A percentile compares a stretch with the other conserved stretches of the same genome.
phyloP scores from a whole-genome alignment of 495 filamentous ascomycete species.

The Collariella sp. region DNA sequence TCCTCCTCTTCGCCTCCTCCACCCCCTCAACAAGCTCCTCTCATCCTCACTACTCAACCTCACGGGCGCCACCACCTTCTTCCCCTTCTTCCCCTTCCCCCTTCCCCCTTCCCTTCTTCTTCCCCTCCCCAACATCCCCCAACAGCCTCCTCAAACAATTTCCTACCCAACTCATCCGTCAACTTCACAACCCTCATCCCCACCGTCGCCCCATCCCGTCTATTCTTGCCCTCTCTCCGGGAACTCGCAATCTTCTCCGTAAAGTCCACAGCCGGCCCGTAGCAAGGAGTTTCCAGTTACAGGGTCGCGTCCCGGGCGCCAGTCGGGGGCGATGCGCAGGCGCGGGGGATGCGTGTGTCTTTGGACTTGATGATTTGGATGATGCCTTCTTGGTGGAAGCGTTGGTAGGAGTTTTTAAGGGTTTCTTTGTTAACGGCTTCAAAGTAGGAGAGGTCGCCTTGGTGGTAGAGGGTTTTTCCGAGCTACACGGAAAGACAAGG shows the following conservation, averaged over 20 bases:
- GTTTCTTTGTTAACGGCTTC: slow-evolving; percentile 98
- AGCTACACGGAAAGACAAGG: slow-evolving; percentile 46
- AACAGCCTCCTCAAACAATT: slow-evolving; percentile 40
- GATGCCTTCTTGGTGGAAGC: slow-evolving; percentile 87
- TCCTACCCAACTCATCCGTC: slow-evolving; percentile 50
- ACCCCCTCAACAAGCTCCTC: slow-evolving; percentile 23
- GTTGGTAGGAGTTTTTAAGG: slow-evolving; percentile 81
- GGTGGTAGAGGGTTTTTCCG: slow-evolving; percentile 94
- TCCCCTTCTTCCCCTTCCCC: slow-evolving; percentile 8
- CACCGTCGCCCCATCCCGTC: slow-evolving; percentile 84
- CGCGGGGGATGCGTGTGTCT: slow-evolving; percentile 48
- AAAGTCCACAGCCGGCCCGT: slow-evolving; percentile 76
- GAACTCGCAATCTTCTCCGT: slow-evolving; percentile 81
- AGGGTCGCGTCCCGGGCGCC: slow-evolving; percentile 61
- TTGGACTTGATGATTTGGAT: slow-evolving; percentile 60
- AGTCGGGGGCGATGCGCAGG: slow-evolving; percentile 64
- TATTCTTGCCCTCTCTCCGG: slow-evolving; percentile 86
- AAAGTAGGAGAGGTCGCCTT: slow-evolving; percentile 93
- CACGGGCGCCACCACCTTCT: slow-evolving; percentile 18
- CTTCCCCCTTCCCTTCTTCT: slow-evolving; percentile 13
- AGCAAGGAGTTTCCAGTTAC: slow-evolving; percentile 51
- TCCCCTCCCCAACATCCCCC: slow-evolving; percentile 11
- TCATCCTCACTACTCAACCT: slow-evolving; percentile 37
- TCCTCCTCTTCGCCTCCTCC: slow-evolving; percentile 35
- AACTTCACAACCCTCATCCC: slow-evolving; percentile 70